Conservation (phyloP, 352 stramenopile species). For the Pythium grandisporangium region DNA sequence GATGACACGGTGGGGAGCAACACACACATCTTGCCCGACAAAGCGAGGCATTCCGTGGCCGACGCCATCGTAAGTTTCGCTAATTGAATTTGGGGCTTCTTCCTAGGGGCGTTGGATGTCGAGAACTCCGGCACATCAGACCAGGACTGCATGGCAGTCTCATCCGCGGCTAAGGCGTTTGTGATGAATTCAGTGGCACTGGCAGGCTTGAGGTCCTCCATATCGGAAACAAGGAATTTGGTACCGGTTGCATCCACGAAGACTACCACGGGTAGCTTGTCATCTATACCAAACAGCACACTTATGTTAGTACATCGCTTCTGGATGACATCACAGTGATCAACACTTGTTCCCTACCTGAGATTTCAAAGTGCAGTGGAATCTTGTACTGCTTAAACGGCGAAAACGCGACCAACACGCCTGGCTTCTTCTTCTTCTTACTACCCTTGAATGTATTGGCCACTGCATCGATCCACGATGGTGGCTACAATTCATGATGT, state of each 20-base stretch:
- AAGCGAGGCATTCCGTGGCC: conserved; percentile 28
- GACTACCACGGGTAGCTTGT: conserved; percentile 45
- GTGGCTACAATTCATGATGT: too few species aligned
- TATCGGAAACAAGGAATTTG: conserved; percentile 32
- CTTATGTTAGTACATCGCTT: not conserved
- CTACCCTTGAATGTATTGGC: conserved; percentile 42
- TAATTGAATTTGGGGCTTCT: conserved; percentile 47
- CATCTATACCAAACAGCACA: conserved; percentile 6
- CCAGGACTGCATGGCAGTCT: conserved; percentile 16
- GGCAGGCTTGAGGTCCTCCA: conserved; percentile 21
- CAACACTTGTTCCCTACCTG: conserved; percentile 11
- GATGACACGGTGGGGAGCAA: conserved; percentile 27
- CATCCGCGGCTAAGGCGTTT: conserved; percentile 22
- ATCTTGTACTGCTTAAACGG: conserved; percentile 58
- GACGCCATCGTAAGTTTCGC: conserved; percentile 23
- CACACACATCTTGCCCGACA: conserved; percentile 69
- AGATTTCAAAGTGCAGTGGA: conserved; percentile 49
- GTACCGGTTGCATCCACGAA: conserved; percentile 38
- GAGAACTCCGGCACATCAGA: conserved; percentile 45
- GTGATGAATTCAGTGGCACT: conserved; percentile 52
- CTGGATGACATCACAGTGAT: not conserved
- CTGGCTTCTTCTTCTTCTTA: conserved; percentile 48
- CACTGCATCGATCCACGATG: conserved; percentile 45
- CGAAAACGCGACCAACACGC: conserved; percentile 50
- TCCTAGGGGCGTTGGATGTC: conserved; percentile 57